Evolutionary conservation across 2,329 filamentous ascomycete genomes (phyloP).

Genomic region (Aspergillus pseudoviridinutans): DNA sequence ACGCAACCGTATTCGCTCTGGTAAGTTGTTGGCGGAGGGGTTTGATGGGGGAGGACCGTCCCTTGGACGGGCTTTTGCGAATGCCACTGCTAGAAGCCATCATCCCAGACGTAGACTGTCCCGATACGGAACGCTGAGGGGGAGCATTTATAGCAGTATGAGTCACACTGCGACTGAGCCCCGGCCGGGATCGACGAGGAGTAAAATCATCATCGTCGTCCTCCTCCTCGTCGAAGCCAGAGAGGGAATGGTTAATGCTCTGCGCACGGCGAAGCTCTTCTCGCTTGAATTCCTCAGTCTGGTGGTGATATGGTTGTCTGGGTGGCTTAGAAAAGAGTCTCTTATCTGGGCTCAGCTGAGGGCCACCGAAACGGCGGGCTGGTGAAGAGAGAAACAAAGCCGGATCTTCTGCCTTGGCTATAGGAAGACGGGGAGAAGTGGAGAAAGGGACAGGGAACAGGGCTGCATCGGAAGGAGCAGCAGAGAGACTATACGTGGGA

Average conservation of each 20-base stretch:
- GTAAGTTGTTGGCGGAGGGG: slow-evolving; percentile 28
- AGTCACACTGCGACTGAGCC: slow-evolving; percentile 39
- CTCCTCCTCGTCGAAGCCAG: slow-evolving; percentile 29
- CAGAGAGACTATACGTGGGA: slow-evolving; percentile 25
- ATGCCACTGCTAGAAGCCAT: slow-evolving; percentile 34
- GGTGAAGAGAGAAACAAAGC: slow-evolving; percentile 48
- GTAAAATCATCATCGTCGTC: slow-evolving; percentile 34
- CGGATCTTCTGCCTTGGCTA: slow-evolving; percentile 41
- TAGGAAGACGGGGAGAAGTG: slow-evolving; percentile 41
- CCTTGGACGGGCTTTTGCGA: slow-evolving; percentile 41
- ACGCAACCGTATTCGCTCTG: slow-evolving; percentile 31
- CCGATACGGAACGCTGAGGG: slow-evolving; percentile 26
- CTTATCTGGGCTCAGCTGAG: slow-evolving; percentile 29
- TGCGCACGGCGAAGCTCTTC: slow-evolving; percentile 37
- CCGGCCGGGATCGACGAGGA: slow-evolving; percentile 31
- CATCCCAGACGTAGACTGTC: slow-evolving; percentile 25
- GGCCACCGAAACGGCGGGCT: slow-evolving; percentile 43
- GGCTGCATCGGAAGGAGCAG: slow-evolving; percentile 32
- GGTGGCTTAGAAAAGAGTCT: slow-evolving; percentile 23
- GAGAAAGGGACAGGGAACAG: slow-evolving; percentile 43
- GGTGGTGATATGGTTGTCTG: slow-evolving; percentile 47
- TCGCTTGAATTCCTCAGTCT: slow-evolving; percentile 46
- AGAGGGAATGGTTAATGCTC: slow-evolving; percentile 23
- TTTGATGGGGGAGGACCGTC: slow-evolving; percentile 41
- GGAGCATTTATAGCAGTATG: slow-evolving; percentile 33